These are phyloP conservation scores for Blepharisma stoltei DNA, from an alignment of 73 alveolate species.

Conservation along the genomic window DNA sequence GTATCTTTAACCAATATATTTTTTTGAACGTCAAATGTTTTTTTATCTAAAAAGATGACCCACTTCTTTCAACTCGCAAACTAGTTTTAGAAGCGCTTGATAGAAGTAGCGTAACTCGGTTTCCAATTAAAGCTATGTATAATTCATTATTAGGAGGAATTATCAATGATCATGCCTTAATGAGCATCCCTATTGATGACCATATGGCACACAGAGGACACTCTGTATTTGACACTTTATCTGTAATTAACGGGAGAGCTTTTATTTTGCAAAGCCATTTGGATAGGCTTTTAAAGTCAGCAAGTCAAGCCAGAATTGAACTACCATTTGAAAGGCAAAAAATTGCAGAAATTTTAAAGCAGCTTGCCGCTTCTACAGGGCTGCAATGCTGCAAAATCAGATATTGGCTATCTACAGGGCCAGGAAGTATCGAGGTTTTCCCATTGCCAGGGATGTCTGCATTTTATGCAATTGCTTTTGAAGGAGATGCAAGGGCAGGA, in stretches of 20 bases:
- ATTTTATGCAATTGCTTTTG: slow-evolving; percentile 28
- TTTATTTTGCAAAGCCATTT: slow-evolving; percentile 8
- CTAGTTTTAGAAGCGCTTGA: slow-evolving; percentile 5
- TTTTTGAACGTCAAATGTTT: no score
- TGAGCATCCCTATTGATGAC: slow-evolving; percentile 22
- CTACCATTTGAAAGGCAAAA: background rate
- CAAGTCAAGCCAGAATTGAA: slow-evolving; percentile 9
- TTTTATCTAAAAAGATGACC: no score
- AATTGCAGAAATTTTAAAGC: background rate
- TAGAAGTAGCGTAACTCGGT: background rate
- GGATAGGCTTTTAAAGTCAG: background rate
- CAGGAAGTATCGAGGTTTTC: slow-evolving; percentile 14
- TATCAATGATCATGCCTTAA: slow-evolving; percentile 25
- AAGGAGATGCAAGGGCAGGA: background rate
- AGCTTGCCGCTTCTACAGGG: slow-evolving; percentile 20
- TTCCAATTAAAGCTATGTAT: slow-evolving; percentile 6
- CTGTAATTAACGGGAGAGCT: slow-evolving; percentile 4
- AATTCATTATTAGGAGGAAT: slow-evolving; percentile 13
- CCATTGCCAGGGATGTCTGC: background rate
- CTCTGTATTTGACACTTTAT: slow-evolving; percentile 6
- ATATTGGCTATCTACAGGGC: slow-evolving; percentile 29
- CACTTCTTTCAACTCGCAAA: background rate
- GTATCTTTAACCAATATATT: no score
- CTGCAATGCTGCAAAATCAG: background rate
- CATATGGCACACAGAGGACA: slow-evolving; percentile 33